Conservation (phyloP, 2,329 filamentous ascomycete genomes). For the Penicillium vulpinum region DNA sequence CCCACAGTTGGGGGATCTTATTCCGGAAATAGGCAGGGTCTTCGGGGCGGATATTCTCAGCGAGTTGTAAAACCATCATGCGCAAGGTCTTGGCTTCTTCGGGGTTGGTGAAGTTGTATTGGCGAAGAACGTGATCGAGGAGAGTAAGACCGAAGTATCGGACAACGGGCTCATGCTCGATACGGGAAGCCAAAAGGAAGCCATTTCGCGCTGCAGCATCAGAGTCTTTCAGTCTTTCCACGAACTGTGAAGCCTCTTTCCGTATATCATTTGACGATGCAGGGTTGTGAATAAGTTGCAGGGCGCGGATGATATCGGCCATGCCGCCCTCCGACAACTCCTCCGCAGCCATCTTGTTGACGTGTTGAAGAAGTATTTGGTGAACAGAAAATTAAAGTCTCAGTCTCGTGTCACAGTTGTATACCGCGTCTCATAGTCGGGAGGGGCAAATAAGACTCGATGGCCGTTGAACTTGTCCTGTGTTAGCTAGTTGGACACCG, state of each 20-base stretch:
- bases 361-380: constrained; percentile 2
- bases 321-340: constrained; percentile 40
- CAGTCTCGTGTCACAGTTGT: background rate
- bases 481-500: constrained; percentile 20
- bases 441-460: constrained; percentile 2
- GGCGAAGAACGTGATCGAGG: constrained; percentile 84
- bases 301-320: constrained; percentile 70
- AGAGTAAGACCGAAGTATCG: constrained; percentile 93
- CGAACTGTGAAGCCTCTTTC: constrained; percentile 77
- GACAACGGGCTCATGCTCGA: constrained; percentile 73
- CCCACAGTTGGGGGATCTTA: constrained; percentile 93
- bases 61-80: constrained; percentile 75
- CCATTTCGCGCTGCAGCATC: constrained; percentile 81
- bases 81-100: constrained; percentile 70
- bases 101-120: constrained; percentile 70
- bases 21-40: constrained; percentile 85
- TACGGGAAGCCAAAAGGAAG: constrained; percentile 76
- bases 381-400: background rate
- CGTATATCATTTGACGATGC: constrained; percentile 78
- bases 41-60: constrained; percentile 65
- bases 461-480: constrained; percentile 26
- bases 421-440: constrained; percentile 1
- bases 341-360: constrained; percentile 34
- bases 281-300: constrained; percentile 83
- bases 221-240: constrained; percentile 80